Evolutionary conservation across 2,329 filamentous ascomycete species (phyloP).

Genomic region (Acrocalymma vagum): DNA sequence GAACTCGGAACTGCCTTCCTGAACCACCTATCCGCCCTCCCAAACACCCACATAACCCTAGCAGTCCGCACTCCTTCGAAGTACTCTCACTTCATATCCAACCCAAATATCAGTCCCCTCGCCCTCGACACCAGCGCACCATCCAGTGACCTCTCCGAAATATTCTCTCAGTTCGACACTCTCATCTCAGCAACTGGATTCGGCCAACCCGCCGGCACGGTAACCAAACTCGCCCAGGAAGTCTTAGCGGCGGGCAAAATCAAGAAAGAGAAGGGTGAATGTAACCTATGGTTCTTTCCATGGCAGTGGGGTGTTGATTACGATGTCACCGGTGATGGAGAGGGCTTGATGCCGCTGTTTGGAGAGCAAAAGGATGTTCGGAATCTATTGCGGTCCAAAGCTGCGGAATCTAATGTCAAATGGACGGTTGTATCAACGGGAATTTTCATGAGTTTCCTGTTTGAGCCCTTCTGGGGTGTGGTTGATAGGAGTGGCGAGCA

Average conservation of each 20-base stretch:
- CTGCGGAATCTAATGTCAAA: conserved; percentile 45
- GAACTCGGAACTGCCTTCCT: conserved; percentile 70
- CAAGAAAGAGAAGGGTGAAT: conserved; percentile 30
- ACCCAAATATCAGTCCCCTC: conserved; percentile 42
- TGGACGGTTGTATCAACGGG: conserved; percentile 76
- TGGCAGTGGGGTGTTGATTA: conserved; percentile 82
- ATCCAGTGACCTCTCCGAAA: conserved; percentile 35
- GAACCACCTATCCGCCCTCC: conserved; percentile 58
- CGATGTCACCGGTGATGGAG: conserved; percentile 65
- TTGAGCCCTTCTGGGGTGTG: conserved; percentile 69
- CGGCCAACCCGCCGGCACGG: conserved; percentile 61
- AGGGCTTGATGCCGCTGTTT: conserved; percentile 70
- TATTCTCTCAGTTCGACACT: conserved; percentile 57
- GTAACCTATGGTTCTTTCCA: conserved; percentile 62
- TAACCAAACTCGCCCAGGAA: conserved; percentile 66
- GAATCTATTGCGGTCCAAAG: conserved; percentile 31
- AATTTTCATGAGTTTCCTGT: conserved; percentile 75
- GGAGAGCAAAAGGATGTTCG: conserved; percentile 67
- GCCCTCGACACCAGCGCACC: conserved; percentile 54
- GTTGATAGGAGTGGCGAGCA: conserved; percentile 54
- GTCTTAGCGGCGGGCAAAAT: conserved; percentile 59
- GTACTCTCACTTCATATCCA: conserved; percentile 34
- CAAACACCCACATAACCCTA: conserved; percentile 58
- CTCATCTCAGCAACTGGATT: conserved; percentile 72
- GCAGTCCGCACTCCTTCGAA: conserved; percentile 62